phyloP scores from a whole-genome alignment of 1,139 yeast genomes.

The Kodamaea alishanica region DNA sequence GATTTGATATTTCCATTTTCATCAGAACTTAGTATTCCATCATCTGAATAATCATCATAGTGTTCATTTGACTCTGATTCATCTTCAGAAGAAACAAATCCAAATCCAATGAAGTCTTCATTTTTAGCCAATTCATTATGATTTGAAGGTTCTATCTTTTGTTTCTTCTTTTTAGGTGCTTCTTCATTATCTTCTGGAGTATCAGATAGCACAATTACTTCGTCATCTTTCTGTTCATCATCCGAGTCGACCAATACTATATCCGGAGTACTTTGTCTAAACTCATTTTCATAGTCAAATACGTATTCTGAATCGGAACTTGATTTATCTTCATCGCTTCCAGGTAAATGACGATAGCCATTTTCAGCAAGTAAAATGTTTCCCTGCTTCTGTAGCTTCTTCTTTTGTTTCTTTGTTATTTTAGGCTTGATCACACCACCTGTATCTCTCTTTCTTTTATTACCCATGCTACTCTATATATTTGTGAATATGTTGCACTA shows the following conservation, averaged over 20 bases:
- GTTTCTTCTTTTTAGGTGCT: conserved; percentile 7
- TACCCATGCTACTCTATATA: conserved; percentile 9
- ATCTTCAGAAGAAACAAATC: conserved; percentile 45
- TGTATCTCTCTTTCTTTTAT: conserved; percentile 23
- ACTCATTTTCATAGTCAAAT: conserved; percentile 19
- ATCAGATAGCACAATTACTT: conserved; percentile 38
- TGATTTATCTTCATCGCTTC: conserved; percentile 14
- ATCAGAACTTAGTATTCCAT: conserved; percentile 36
- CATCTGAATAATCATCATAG: conserved; percentile 29
- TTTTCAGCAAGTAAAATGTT: conserved; percentile 15
- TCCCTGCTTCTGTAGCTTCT: conserved; percentile 13
- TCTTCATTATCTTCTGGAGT: conserved; percentile 21
- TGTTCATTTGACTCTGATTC: conserved; percentile 30
- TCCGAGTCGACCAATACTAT: conserved; percentile 27
- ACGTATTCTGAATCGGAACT: conserved; percentile 22
- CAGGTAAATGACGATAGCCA: conserved; percentile 19
- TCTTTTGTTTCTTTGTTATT: conserved; percentile 18
- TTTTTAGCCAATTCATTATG: conserved; percentile 43
- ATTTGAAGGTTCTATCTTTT: conserved; percentile 1
- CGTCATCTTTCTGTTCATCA: conserved; percentile 21
- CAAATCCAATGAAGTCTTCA: conserved; percentile 60
- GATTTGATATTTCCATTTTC: conserved; percentile 25
- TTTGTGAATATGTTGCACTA: no score
- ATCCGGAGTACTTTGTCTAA: conserved; percentile 16
- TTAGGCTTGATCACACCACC: conserved; percentile 15